A percentile compares a stretch with the other conserved stretches of the same genome.
Evolutionary conservation across 1,284 basidiomycete species (phyloP).

Genomic region (Ceratobasidium sp.): DNA sequence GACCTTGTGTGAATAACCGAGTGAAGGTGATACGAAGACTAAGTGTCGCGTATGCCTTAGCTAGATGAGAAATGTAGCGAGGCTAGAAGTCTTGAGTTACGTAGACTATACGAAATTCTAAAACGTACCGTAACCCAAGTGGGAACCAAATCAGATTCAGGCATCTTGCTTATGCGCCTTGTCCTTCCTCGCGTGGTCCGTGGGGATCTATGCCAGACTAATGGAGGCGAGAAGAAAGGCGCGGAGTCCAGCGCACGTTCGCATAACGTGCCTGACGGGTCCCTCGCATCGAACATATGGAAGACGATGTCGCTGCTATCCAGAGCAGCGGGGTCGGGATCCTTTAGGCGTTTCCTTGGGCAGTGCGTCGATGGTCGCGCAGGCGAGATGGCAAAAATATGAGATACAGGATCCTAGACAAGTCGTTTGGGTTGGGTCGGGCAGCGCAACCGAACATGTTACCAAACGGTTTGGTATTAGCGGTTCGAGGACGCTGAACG

Average conservation of each 20-base stretch:
- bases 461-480: conserved; percentile 93
- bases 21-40: conserved; percentile 99
- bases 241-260: conserved; percentile 59
- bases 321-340: too few relatives aligned
- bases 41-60: conserved; percentile 93
- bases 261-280: conserved; percentile 96
- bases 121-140: conserved; percentile 96
- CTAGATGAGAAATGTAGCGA: conserved; percentile 96
- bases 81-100: conserved; percentile 69
- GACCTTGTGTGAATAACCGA: conserved; percentile 80
- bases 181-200: conserved; percentile 95
- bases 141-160: conserved; percentile 98
- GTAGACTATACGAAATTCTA: conserved; percentile 20
- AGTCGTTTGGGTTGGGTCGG: conserved; percentile 82
- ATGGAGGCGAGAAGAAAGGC: neutral
- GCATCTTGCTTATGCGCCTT: conserved; percentile 97
- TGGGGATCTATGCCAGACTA: conserved; percentile 70
- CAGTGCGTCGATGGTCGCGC: conserved; percentile 53
- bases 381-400: conserved; percentile 86
- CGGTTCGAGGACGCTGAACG: conserved; percentile 85
- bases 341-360: too few relatives aligned
- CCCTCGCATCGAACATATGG: conserved; percentile 95
- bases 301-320: conserved; percentile 88
- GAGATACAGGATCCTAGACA: conserved; percentile 77
- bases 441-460: conserved; percentile 71